These are phyloP conservation scores for Candida montana DNA, from an alignment of 805 yeast species.

Conservation along the genomic window DNA sequence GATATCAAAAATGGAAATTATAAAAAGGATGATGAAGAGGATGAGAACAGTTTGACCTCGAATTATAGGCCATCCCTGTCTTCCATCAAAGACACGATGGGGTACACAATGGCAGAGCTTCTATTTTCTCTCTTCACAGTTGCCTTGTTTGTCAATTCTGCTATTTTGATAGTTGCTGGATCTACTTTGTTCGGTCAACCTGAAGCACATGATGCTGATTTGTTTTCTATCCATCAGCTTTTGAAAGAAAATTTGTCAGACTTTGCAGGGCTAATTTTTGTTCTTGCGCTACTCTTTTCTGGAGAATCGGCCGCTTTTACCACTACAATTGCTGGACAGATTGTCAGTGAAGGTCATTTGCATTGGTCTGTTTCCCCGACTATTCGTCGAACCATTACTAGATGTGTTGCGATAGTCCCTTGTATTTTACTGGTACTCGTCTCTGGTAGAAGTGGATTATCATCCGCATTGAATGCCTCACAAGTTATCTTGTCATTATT, in stretches of 20 bases:
- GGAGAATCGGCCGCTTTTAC: conserved; percentile 95
- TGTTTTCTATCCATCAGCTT: conserved; percentile 72
- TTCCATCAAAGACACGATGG: conserved; percentile 78
- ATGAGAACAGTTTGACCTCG: conserved; percentile 20
- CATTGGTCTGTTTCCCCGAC: conserved; percentile 80
- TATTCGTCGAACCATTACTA: conserved; percentile 69
- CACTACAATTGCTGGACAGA: conserved; percentile 91
- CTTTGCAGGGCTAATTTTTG: conserved; percentile 79
- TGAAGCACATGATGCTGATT: conserved; percentile 61
- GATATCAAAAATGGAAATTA: conserved; percentile 66
- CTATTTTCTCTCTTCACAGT: conserved; percentile 80
- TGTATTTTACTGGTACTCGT: conserved; percentile 70
- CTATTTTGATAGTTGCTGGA: conserved; percentile 89
- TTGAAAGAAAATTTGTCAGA: conserved; percentile 58
- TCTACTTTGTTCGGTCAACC: conserved; percentile 60
- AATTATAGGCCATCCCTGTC: conserved; percentile 72
- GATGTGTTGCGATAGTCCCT: conserved; percentile 82
- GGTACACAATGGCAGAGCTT: conserved; percentile 76
- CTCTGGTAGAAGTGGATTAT: conserved; percentile 78
- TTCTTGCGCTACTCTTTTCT: conserved; percentile 74
- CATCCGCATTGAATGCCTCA: conserved; percentile 71
- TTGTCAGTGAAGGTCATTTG: conserved; percentile 89
- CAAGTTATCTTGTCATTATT: conserved; percentile 80
- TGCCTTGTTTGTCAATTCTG: conserved; percentile 85
- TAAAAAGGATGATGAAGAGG: conserved; percentile 26